A percentile compares a stretch with the other conserved stretches of the same genome.
Evolutionary conservation across 768 basidiomycete species (phyloP).

Genomic region (Podaxis rugospora): DNA sequence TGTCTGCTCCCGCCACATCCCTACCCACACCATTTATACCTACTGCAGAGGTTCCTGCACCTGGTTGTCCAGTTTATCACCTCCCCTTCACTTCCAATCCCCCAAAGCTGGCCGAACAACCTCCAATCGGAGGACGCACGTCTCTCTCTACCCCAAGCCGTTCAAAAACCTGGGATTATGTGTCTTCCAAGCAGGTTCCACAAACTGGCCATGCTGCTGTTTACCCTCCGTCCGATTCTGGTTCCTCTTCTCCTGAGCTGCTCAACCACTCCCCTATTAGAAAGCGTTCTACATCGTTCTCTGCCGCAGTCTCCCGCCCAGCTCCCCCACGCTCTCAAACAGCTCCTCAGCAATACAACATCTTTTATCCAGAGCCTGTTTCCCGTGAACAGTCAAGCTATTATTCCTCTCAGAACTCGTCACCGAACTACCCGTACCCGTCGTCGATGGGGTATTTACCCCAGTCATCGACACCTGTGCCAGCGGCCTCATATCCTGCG

Average conservation of each 20-base stretch:
- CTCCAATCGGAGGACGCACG: neutral
- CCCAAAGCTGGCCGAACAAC: neutral
- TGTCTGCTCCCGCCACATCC: neutral
- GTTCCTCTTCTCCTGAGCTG: neutral
- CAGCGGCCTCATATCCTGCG: neutral
- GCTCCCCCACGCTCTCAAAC: neutral
- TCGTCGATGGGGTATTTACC: constrained; percentile 10
- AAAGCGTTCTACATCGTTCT: constrained; percentile 10
- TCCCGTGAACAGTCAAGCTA: constrained; percentile 9
- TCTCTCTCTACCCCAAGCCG: neutral
- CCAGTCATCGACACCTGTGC: neutral
- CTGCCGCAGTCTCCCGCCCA: constrained; percentile 2
- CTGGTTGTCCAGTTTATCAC: neutral
- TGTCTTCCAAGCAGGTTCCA: neutral
- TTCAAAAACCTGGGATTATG: neutral
- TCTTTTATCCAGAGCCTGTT: neutral
- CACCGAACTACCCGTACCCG: constrained; percentile 6
- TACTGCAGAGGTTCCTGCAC: neutral
- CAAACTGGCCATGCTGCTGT: neutral
- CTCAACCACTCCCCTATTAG: neutral
- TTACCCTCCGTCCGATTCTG: neutral
- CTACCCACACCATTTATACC: neutral
- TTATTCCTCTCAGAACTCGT: constrained; percentile 11
- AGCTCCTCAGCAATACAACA: constrained; percentile 1
- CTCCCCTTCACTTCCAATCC: too few relatives aligned